Evolutionary conservation across 2,329 filamentous ascomycete genomes (phyloP).

Genomic region (Scleromitrula shiraiana): DNA sequence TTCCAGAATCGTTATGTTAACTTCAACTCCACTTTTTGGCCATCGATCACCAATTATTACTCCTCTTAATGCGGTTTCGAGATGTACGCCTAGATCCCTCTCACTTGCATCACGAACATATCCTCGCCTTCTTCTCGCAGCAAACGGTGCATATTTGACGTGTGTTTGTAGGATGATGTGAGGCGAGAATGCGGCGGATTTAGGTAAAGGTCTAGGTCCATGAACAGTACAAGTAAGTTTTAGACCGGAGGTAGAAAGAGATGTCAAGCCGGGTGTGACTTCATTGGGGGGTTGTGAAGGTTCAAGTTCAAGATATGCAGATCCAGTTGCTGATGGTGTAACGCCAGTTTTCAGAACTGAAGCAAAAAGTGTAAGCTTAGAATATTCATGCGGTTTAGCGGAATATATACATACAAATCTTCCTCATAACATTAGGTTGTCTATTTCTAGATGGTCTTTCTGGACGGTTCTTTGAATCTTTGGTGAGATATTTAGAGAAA

Average conservation of each 20-base stretch:
- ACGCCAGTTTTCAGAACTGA: constrained; percentile 84
- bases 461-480: constrained; percentile 38
- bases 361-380: constrained; percentile 4
- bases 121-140: constrained; percentile 70
- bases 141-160: constrained; percentile 95
- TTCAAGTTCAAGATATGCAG: constrained; percentile 71
- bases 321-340: constrained; percentile 87
- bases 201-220: constrained; percentile 81
- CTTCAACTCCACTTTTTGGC: constrained; percentile 98
- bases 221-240: constrained; percentile 93
- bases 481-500: constrained; percentile 46
- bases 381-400: neutral
- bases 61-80: constrained; percentile 84
- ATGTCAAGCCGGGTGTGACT: constrained; percentile 42
- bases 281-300: constrained; percentile 36
- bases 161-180: constrained; percentile 88
- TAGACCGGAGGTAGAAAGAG: constrained; percentile 47
- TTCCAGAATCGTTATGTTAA: constrained; percentile 87
- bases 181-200: constrained; percentile 84
- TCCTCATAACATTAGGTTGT: constrained; percentile 64
- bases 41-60: constrained; percentile 89
- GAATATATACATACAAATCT: constrained; percentile 62
- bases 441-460: constrained; percentile 48
- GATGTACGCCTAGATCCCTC: constrained; percentile 80
- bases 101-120: constrained; percentile 82